These are phyloP conservation scores for Talaromyces amestolkiae DNA, from an alignment of 2,329 filamentous ascomycete species.

Conservation along the genomic window DNA sequence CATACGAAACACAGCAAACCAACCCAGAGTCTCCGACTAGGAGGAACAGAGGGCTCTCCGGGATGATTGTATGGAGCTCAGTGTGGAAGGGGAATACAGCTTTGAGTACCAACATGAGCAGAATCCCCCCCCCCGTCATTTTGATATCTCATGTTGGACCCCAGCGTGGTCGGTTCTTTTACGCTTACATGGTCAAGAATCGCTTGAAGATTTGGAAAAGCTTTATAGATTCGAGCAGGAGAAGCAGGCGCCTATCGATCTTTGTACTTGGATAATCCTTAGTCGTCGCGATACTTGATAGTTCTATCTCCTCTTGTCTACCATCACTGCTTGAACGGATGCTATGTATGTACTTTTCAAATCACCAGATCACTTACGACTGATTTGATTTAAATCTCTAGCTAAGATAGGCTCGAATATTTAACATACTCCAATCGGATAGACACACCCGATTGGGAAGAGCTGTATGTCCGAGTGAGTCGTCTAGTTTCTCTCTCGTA, in stretches of 20 bases:
- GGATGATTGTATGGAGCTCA: not conserved
- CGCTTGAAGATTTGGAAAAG: not conserved
- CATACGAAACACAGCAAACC: no score
- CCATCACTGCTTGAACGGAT: not conserved
- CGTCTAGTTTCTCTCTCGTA: not conserved
- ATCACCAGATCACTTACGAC: not conserved
- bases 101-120: not conserved
- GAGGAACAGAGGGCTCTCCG: not conserved
- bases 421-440: slow-evolving; percentile 7
- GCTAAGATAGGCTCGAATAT: slow-evolving; percentile 17
- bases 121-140: not conserved
- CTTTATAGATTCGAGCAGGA: not conserved
- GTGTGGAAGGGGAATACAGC: no score
- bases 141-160: not conserved
- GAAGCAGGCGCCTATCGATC: not conserved
- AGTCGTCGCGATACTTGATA: not conserved
- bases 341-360: not conserved
- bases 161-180: not conserved
- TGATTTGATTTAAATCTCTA: slow-evolving; percentile 13
- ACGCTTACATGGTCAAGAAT: not conserved
- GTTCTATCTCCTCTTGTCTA: not conserved
- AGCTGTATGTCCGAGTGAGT: not conserved
- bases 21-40: no score
- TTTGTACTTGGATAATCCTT: not conserved
- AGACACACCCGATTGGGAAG: not conserved